Evolutionary conservation across 2,329 filamentous ascomycete species (phyloP).

Genomic region (Chalaropsis thielavioides): DNA sequence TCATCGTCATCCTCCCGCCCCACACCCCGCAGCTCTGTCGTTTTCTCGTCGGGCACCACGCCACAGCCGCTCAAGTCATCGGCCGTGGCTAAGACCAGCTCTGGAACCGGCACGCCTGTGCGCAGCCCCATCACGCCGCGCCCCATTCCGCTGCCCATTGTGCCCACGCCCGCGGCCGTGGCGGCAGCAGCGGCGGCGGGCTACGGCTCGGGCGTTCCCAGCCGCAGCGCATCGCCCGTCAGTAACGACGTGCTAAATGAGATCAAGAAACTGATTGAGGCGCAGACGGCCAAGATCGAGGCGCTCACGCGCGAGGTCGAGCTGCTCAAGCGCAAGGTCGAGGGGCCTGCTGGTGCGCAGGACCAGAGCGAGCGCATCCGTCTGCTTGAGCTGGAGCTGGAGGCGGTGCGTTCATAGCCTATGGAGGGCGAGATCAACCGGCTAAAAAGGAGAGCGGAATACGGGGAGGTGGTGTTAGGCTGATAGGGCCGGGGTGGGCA

Average conservation of each 20-base stretch:
- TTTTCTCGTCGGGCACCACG: slow-evolving; percentile 17
- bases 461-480: background rate
- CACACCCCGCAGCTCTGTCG: slow-evolving; percentile 14
- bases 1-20: slow-evolving; percentile 15
- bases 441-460: background rate
- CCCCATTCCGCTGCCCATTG: slow-evolving; percentile 24
- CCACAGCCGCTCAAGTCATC: slow-evolving; percentile 17
- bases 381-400: slow-evolving; percentile 52
- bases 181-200: slow-evolving; percentile 20
- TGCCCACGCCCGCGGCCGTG: slow-evolving; percentile 23
- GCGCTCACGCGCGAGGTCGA: slow-evolving; percentile 61
- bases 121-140: slow-evolving; percentile 21
- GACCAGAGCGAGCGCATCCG: slow-evolving; percentile 55
- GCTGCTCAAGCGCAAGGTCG: slow-evolving; percentile 62
- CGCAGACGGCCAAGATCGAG: slow-evolving; percentile 64
- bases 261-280: slow-evolving; percentile 66
- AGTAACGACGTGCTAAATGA: slow-evolving; percentile 55
- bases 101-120: slow-evolving; percentile 22
- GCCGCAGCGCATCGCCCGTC: slow-evolving; percentile 15
- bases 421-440: background rate
- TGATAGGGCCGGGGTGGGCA: background rate
- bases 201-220: slow-evolving; percentile 17
- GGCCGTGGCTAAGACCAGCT: slow-evolving; percentile 20
- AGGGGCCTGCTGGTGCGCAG: slow-evolving; percentile 31
- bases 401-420: slow-evolving; percentile 43